Evolutionary conservation across 2,329 filamentous ascomycete genomes (phyloP).

Genomic region (Trichoderma asperellum): DNA sequence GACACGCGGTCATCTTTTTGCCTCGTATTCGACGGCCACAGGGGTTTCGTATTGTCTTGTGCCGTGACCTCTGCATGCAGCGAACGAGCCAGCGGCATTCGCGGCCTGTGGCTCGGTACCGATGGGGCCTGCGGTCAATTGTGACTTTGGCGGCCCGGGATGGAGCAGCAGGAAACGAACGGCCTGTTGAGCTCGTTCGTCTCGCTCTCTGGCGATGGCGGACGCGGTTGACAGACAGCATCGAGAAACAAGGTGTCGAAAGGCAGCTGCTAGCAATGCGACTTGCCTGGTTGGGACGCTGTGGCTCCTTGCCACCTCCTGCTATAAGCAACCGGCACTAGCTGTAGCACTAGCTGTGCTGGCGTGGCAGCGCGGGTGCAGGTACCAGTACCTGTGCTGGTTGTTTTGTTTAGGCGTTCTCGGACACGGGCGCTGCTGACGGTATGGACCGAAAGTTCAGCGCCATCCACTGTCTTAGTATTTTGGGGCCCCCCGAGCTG

Average conservation of each 20-base stretch:
- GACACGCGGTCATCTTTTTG: slow-evolving; percentile 23
- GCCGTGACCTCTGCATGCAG: not conserved
- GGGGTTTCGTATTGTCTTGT: slow-evolving; percentile 23
- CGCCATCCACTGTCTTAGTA: slow-evolving; percentile 11
- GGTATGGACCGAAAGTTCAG: slow-evolving; percentile 26
- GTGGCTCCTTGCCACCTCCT: not conserved
- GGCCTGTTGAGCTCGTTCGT: not conserved
- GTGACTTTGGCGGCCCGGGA: not conserved
- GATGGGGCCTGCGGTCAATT: not conserved
- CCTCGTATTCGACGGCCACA: slow-evolving; percentile 26
- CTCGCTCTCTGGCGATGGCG: not conserved
- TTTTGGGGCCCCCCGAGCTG: not conserved
- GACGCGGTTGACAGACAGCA: not conserved
- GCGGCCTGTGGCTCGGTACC: not conserved
- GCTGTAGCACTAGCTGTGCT: not conserved
- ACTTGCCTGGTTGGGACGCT: slow-evolving; percentile 17
- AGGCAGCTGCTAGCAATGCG: not conserved
- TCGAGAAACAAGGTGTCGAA: not conserved
- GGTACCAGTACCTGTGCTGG: not conserved
- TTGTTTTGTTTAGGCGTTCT: not conserved
- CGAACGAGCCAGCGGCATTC: not conserved
- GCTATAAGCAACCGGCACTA: not conserved
- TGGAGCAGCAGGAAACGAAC: not conserved
- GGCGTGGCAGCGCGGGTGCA: not conserved
- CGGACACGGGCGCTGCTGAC: slow-evolving; percentile 24